Base-by-base conservation (phyloP, 345 rosid species). In the Eucalyptus brandiana region DNA sequence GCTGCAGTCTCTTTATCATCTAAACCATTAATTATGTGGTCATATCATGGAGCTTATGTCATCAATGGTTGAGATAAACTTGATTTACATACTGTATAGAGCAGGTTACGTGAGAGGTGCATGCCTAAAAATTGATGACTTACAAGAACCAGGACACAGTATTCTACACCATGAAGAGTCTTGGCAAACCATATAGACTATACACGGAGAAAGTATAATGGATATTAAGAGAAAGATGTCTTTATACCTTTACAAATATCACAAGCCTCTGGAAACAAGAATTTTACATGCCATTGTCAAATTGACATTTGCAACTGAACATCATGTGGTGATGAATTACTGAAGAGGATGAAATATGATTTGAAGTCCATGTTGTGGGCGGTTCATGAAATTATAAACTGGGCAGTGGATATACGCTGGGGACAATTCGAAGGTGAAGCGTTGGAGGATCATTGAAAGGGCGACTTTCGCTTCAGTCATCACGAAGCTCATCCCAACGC, bases 371-470 rank as follows among this genome's bases (percentile, higher is more conserved):
- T 89, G 89, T 24, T 90, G 89, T 12, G 94, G 94, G 72, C 81
- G 15, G n/a, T 87, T 40, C 32, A 89, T 83, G 44, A 93, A 49
- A 40, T 34, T 21, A 42, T 26, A 51, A 18, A 45, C 5, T 5
- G 94, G 93, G 12, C 92, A 90, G 86, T 93, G 93, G 48, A 91
- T 89, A 87, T 91, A 94, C n/a, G 50, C 87, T n/a, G 94, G 92
- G 5, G 94, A 93, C 37, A 93, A 88, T 21, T 83, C 87, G 88
- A 94, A 90, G 50, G 40, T 87, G 86, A 91, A 93, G 21, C 89
- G 90, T 26, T 91, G 93, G 18, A 94, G 93, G 56, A 94, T 93
- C 94, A 94, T 92, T 6, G 94, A 90, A 13, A 94, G 89, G 6
- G 91, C 91, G 53, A 91, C 87, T 91, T 93, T 93, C 3, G 88